These are phyloP conservation scores for Glycine tomentella DNA, from an alignment of 306 rosid genomes.

Conservation along the genomic window DNA sequence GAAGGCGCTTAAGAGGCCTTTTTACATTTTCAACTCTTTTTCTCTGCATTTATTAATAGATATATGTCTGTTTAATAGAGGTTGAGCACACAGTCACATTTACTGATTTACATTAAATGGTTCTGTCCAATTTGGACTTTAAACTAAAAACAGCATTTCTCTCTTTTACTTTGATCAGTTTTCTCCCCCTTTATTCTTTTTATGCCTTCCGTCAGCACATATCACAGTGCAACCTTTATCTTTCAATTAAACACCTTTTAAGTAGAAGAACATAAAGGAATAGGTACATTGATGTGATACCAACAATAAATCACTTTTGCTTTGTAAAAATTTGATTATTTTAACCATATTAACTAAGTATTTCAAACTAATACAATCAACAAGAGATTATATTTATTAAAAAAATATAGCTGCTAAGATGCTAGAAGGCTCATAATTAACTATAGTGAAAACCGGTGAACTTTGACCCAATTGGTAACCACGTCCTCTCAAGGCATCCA, in stretches of 20 bases:
- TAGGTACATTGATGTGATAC: neutral
- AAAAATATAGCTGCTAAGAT: slow-evolving; percentile 8
- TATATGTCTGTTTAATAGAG: neutral
- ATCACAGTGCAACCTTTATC: neutral
- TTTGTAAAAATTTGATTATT: slow-evolving; percentile 5
- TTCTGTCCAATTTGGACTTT: slow-evolving; percentile 7
- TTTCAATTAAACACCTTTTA: neutral
- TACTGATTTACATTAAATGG: slow-evolving; percentile 13
- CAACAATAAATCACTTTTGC: neutral
- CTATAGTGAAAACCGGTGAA: slow-evolving; percentile 37
- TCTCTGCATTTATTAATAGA: neutral
- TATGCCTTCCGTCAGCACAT: neutral
- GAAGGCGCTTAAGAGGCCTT: slow-evolving; percentile 33
- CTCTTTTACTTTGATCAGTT: neutral
- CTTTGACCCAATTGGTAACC: slow-evolving; percentile 26
- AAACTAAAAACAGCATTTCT: neutral
- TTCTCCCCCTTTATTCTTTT: neutral
- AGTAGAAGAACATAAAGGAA: too few species aligned
- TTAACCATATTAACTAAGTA: slow-evolving; percentile 18
- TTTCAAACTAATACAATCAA: neutral
- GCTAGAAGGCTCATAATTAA: neutral
- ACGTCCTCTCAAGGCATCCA: slow-evolving; percentile 33
- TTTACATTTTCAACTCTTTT: neutral
- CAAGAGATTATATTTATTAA: neutral
- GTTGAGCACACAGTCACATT: slow-evolving; percentile 8